A percentile compares a stretch with the other conserved stretches of the same genome.
Conservation (phyloP, 1,139 yeast species). For the Blastobotrys buckinghamii region DNA sequence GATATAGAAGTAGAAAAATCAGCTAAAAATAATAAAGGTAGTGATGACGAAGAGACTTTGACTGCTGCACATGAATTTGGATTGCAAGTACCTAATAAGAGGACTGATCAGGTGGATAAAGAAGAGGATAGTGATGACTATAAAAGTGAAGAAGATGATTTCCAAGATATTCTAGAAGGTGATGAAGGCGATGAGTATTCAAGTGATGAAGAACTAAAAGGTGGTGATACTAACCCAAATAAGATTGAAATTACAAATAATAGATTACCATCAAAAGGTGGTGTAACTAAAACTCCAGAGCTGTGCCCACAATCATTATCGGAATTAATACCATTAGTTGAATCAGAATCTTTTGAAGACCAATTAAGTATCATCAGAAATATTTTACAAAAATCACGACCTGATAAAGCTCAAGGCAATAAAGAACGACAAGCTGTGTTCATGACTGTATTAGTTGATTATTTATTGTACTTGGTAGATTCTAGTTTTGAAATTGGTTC, state of each 20-base stretch:
- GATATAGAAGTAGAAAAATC: conserved; percentile 20
- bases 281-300: not conserved
- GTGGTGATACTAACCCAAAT: not conserved
- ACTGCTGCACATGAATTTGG: conserved; percentile 24
- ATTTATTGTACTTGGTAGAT: conserved; percentile 49
- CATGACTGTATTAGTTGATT: conserved; percentile 58
- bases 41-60: conserved; percentile 14
- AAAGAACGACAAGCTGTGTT: conserved; percentile 67
- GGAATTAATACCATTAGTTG: conserved; percentile 42
- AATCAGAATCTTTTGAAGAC: conserved; percentile 38
- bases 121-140: conserved; percentile 16
- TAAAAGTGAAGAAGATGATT: conserved; percentile 2
- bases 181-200: not conserved
- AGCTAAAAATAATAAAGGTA: too few species aligned
- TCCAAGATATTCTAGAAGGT: conserved; percentile 2
- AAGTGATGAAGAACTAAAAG: not conserved
- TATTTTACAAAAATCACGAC: conserved; percentile 60
- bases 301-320: conserved; percentile 47
- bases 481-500: conserved; percentile 33
- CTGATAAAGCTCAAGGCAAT: conserved; percentile 75
- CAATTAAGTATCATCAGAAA: conserved; percentile 48
- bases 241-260: not conserved
- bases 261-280: not conserved
- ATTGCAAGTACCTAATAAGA: conserved; percentile 20
- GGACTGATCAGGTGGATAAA: conserved; percentile 19